Base-by-base conservation (phyloP, 2,329 filamentous ascomycete species). In the Metarhizium guizhouense region DNA sequence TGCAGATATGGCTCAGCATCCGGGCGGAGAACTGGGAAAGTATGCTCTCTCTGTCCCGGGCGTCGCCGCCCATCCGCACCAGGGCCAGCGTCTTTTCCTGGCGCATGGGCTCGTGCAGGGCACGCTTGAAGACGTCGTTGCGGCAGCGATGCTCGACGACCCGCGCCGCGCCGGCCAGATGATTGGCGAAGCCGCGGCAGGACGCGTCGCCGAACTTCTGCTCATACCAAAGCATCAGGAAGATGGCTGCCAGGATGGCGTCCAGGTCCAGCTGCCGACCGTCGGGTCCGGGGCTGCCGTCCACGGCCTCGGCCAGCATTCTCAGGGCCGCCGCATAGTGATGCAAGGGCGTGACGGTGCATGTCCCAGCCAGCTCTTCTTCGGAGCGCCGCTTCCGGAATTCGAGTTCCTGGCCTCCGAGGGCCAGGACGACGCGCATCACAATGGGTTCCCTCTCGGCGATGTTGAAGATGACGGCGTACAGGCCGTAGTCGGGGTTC, bases 191-290 rank as follows among this genome's bases (percentile, higher is more conserved):
- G 1, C 68, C 67, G 7, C 58, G 61, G 20, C 68, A 68, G 16
- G 47, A 50, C 18, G 63, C 61, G 16, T 72, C 70, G n/a, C 69
- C 69, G 40, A 67, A 70, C 38, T 70, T 69, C 54, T 72, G 69
- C 58, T 72, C 70, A 40, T 71, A 72, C 2, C 68, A 47, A 1
- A 72, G 62, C 68, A 72, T 71, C 10, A 72, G 57, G 58, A 68
- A 72, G 6, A 71, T 52, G 0, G 65, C 63, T 1, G 69, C 66
- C 14, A 63, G 62, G 29, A 70, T 64, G 0, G 47, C 47, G 29
- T 50, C 47, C 25, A 70, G 58, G 32, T 70, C 65, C 4, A 64
- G 56, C 4, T 62, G 57, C 2, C 51, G 53, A 14, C 57, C 55
- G 11, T 58, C 61, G 14, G 61, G 59, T 20, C 60, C 59, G 1